Percentiles rank a stretch among this genome's conserved stretches.
phyloP scores from a whole-genome alignment of 305 asterid species.

The Fraxinus greggii region DNA sequence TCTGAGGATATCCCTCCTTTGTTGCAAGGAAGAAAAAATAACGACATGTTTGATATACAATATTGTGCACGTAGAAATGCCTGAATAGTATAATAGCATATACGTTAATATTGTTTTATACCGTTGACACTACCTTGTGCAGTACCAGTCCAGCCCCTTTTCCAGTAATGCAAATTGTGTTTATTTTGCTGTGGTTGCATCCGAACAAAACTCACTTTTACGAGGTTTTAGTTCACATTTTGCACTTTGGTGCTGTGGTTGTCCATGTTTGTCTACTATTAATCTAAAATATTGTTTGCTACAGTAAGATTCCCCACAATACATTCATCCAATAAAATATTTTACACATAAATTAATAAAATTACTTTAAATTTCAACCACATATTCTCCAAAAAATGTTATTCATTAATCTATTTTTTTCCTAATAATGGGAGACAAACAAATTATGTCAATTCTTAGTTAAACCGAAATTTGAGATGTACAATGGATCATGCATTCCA shows the following conservation, averaged over 20 bases:
- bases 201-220: not conserved
- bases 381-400: too few species aligned
- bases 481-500: not conserved
- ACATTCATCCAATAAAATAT: too few species aligned
- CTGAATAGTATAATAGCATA: not conserved
- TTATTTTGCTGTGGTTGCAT: not conserved
- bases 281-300: too few species aligned
- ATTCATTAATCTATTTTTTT: too few species aligned
- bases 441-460: not conserved
- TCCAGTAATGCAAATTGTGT: not conserved
- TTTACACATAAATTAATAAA: too few species aligned
- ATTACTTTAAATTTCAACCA: too few species aligned
- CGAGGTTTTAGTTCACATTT: not conserved
- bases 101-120: not conserved
- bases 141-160: not conserved
- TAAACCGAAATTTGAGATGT: not conserved
- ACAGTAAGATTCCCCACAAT: too few species aligned
- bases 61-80: not conserved
- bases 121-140: not conserved
- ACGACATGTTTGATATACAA: not conserved
- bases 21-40: not conserved
- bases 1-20: not conserved
- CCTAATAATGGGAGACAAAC: too few species aligned
- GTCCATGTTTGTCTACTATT: too few species aligned
- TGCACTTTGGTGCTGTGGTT: not conserved